Conservation (phyloP, 306 rosid genomes). For the Cucumis cinereus region DNA sequence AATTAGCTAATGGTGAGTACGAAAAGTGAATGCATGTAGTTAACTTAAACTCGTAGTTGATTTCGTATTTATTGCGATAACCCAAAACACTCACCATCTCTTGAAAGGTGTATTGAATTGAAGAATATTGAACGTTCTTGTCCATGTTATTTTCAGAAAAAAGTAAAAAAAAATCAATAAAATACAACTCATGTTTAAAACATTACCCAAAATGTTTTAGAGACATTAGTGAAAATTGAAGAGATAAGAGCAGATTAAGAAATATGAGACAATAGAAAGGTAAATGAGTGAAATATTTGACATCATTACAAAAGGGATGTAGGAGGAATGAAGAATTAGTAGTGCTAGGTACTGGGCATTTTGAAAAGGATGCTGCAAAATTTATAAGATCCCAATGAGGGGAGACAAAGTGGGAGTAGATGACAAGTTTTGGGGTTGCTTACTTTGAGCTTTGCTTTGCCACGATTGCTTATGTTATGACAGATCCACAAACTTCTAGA, state of each 20-base stretch:
- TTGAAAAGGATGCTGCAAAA: not conserved
- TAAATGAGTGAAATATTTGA: too few relatives aligned
- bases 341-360: too few relatives aligned
- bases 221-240: not conserved
- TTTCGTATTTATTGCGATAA: not conserved
- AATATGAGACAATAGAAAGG: too few relatives aligned
- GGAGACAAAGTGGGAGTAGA: not conserved
- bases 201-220: not conserved
- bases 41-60: not conserved
- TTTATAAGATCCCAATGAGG: not conserved
- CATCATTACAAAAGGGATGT: too few relatives aligned
- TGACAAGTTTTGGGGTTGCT: not conserved
- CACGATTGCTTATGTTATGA: not conserved
- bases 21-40: not conserved
- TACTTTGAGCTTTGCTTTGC: not conserved
- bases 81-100: not conserved
- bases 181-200: not conserved
- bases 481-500: not conserved
- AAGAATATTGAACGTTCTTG: not conserved
- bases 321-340: not conserved
- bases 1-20: too few relatives aligned
- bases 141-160: not conserved
- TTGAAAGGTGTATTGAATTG: not conserved
- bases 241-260: not conserved
- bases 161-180: not conserved